Evolutionary conservation across 495 filamentous ascomycete species (phyloP).

Genomic region (Lepidopterella palustris): DNA sequence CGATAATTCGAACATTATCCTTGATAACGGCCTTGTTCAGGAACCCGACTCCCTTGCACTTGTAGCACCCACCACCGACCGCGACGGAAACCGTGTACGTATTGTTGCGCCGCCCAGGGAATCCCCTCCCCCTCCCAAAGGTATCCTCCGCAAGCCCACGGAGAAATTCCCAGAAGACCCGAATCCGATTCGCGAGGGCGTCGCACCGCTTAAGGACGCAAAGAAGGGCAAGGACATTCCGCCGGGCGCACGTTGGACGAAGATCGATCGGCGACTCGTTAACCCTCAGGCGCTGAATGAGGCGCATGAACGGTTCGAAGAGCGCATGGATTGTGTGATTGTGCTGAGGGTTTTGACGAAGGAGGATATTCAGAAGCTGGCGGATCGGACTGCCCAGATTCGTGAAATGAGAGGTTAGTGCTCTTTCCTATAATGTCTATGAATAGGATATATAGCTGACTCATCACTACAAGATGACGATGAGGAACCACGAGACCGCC

Average conservation of each 20-base stretch:
- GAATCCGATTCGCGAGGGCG: conserved; percentile 75
- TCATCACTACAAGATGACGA: neutral
- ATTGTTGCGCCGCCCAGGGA: conserved; percentile 38
- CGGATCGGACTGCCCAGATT: conserved; percentile 65
- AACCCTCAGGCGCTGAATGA: conserved; percentile 73
- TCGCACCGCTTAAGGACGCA: conserved; percentile 77
- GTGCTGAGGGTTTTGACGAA: conserved; percentile 71
- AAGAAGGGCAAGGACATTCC: conserved; percentile 63
- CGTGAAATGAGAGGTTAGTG: conserved; percentile 51
- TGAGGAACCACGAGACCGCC: neutral
- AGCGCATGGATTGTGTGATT: conserved; percentile 76
- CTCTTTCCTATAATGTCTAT: neutral
- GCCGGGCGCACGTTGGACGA: conserved; percentile 77
- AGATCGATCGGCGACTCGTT: conserved; percentile 74
- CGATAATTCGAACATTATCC: conserved; percentile 14
- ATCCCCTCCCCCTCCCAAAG: conserved; percentile 47
- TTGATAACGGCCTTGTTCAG: conserved; percentile 15
- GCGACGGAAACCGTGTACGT: conserved; percentile 27
- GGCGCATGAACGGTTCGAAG: conserved; percentile 74
- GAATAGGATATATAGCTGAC: neutral
- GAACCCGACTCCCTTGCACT: conserved; percentile 22
- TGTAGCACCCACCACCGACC: conserved; percentile 1
- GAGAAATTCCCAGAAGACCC: conserved; percentile 74
- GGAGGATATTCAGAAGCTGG: conserved; percentile 76
- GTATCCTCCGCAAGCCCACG: conserved; percentile 66